Evolutionary conservation across 176 grass and related monocot genomes (phyloP).

Genomic region (Ensete glaucum): DNA sequence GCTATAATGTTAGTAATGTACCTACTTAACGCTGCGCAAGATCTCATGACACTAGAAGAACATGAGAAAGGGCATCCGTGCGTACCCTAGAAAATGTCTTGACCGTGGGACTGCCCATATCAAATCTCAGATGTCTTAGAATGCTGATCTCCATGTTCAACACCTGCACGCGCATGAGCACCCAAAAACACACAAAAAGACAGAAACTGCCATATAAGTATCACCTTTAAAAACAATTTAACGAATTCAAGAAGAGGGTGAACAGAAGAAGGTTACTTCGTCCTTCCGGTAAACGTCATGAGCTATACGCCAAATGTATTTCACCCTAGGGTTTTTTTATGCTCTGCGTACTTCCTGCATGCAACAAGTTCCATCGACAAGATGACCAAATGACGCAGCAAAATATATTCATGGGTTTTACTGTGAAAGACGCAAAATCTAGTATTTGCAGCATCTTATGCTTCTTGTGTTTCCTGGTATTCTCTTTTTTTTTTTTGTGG

Average conservation of each 20-base stretch:
- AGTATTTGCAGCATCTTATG: no score
- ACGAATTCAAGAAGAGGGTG: no score
- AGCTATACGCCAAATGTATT: not conserved
- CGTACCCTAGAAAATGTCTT: constrained; percentile 17
- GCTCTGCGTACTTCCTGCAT: constrained; percentile 8
- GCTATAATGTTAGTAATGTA: not conserved
- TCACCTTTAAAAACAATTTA: no score
- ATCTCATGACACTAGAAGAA: no score
- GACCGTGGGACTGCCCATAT: constrained; percentile 12
- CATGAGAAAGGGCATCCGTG: no score
- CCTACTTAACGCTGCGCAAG: no score
- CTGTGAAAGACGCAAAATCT: no score
- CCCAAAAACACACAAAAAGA: not conserved
- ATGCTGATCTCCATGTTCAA: constrained; percentile 22
- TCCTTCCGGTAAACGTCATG: not conserved
- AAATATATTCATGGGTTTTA: no score
- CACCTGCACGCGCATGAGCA: constrained; percentile 11
- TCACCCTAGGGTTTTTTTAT: not conserved
- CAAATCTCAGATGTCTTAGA: constrained; percentile 9
- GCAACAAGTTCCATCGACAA: not conserved
- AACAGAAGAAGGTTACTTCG: not conserved
- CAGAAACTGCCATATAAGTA: no score
- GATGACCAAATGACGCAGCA: not conserved
- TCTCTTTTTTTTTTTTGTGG: no score
- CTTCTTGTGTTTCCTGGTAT: no score